Evolutionary conservation across 2,329 filamentous ascomycete species (phyloP), one percentile per base, ranked within the genome.

Genomic region (Penicillium sp.): DNA sequence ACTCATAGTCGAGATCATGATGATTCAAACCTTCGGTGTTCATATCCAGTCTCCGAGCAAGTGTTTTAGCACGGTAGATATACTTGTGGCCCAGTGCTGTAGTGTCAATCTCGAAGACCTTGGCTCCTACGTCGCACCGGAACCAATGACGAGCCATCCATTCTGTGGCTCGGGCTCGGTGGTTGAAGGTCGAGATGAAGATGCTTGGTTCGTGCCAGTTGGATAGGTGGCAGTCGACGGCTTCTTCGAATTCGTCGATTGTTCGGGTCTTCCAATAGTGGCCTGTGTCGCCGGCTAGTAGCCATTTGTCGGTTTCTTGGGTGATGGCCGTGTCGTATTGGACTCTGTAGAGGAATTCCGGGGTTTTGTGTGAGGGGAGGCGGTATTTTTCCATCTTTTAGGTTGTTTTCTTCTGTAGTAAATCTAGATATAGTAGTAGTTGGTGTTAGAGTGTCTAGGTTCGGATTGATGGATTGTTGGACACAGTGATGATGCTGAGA

Each of bases 71-170:
- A n/a, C 41, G 41, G 14, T 27, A 43, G 31, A 43, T 31, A 12
- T 19, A 43, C 3, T 22, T 31, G 18, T 43, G 41, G 11, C 41
- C 41, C 10, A 43, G 31, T 7, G 4, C 12, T 5, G 7, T 18
- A 0, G 41, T 43, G 14, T 35, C 30, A 4, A 43, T 43, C 13
- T 43, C 41, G 3, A 43, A 3, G 6, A 43, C 19, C 14, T 43
- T 31, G 3, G 41, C 41, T 3, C 31, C 22, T 13, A 18, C 14
- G 4, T 22, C 22, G 6, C 16, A 18, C n/a, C 3, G 9, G 1
- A 19, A 22, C 41, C 41, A 43, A 8, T 35, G 18, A 6, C 41
- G 41, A 18, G 31, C 25, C 41, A 43, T 35, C 41, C 41, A 43
- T 4, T 43, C 41, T 18, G 35, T 14, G 8, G 41, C 41, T 13